Evolutionary conservation across 2,329 filamentous ascomycete species (phyloP).

Genomic region (Onygenales sp.): DNA sequence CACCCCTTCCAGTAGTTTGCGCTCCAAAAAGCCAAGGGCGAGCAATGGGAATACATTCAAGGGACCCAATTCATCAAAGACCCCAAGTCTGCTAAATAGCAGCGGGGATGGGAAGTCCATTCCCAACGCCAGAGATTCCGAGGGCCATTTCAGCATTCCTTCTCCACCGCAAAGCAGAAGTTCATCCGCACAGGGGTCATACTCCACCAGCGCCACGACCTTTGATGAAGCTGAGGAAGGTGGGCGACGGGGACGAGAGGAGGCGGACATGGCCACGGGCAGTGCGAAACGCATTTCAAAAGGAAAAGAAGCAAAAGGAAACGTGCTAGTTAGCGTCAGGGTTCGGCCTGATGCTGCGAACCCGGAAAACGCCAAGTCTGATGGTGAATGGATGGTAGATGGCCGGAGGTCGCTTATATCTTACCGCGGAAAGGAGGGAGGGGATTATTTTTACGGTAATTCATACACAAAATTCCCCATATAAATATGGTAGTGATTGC

Average conservation of each 20-base stretch:
- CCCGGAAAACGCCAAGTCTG: conserved; percentile 52
- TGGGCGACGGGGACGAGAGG: conserved; percentile 22
- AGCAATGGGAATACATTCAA: conserved; percentile 43
- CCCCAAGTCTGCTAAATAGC: conserved; percentile 70
- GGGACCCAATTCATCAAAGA: conserved; percentile 33
- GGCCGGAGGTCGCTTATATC: conserved; percentile 71
- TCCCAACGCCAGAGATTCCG: conserved; percentile 56
- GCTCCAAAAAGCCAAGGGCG: conserved; percentile 47
- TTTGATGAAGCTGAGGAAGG: conserved; percentile 69
- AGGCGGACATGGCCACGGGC: conserved; percentile 15
- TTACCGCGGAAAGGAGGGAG: conserved; percentile 79
- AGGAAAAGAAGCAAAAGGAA: conserved; percentile 71
- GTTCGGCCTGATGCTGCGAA: conserved; percentile 71
- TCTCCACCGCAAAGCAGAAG: conserved; percentile 83
- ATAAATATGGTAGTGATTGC: neutral
- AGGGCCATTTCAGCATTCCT: conserved; percentile 65
- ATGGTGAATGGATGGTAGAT: conserved; percentile 88
- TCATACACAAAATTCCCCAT: neutral
- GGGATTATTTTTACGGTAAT: conserved; percentile 83
- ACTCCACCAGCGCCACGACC: conserved; percentile 80
- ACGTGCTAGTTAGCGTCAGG: conserved; percentile 89
- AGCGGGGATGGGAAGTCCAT: conserved; percentile 69
- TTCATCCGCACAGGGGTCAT: conserved; percentile 86
- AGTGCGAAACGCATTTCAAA: conserved; percentile 23
- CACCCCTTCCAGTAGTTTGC: conserved; percentile 26